A percentile compares a stretch with the other conserved stretches of the same genome.
These are phyloP conservation scores for Boletus barrowsii DNA, from an alignment of 768 basidiomycete species.

Conservation along the genomic window DNA sequence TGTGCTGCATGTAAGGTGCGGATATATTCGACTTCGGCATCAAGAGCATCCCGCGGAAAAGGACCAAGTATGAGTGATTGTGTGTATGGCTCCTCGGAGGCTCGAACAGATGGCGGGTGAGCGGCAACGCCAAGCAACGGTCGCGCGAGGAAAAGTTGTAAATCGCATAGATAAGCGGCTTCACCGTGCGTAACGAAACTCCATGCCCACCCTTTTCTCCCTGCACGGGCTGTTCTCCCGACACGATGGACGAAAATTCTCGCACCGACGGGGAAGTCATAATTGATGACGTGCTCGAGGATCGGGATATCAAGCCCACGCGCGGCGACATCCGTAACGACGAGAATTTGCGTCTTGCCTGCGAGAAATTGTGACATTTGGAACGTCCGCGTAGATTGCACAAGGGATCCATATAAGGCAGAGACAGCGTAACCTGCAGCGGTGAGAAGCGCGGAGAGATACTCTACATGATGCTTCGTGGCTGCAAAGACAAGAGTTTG, in stretches of 20 bases:
- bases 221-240: constrained; percentile 93
- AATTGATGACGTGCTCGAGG: constrained; percentile 95
- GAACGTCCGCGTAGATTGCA: constrained; percentile 82
- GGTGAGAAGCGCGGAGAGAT: constrained; percentile 72
- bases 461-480: constrained; percentile 99
- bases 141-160: constrained; percentile 88
- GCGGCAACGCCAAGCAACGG: constrained; percentile 54
- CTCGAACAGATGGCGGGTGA: constrained; percentile 31
- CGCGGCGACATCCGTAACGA: constrained; percentile 97
- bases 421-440: constrained; percentile 87
- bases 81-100: constrained; percentile 62
- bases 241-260: constrained; percentile 96
- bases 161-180: constrained; percentile 85
- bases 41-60: constrained; percentile 74
- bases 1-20: constrained; percentile 61
- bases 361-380: constrained; percentile 91
- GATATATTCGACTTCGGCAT: constrained; percentile 82
- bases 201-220: constrained; percentile 95
- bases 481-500: constrained; percentile 95
- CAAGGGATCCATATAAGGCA: constrained; percentile 93
- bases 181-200: constrained; percentile 86
- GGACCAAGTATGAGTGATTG: constrained; percentile 77
- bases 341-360: constrained; percentile 75
- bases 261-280: constrained; percentile 94
- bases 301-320: constrained; percentile 98